Evolutionary conservation across 1,284 basidiomycete species (phyloP).

Genomic region (Ustilago crameri): DNA sequence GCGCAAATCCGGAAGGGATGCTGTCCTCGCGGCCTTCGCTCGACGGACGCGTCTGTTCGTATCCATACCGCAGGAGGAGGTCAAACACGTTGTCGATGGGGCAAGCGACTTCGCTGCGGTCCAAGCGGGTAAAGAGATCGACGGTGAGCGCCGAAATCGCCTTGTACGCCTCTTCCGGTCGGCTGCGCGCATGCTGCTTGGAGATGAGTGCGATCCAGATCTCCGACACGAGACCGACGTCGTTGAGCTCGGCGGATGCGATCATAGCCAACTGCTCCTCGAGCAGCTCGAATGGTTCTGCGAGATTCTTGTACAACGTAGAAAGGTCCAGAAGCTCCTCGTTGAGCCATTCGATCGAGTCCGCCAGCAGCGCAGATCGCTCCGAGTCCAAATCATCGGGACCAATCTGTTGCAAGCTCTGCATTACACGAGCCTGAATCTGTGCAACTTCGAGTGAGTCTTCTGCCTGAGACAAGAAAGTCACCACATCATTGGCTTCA

Average conservation of each 20-base stretch:
- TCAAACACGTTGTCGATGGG: constrained; percentile 60
- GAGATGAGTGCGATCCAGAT: constrained; percentile 91
- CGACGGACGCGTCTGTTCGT: constrained; percentile 32
- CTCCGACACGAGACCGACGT: constrained; percentile 80
- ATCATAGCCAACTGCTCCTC: constrained; percentile 89
- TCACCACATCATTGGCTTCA: constrained; percentile 84
- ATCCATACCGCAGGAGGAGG: constrained; percentile 58
- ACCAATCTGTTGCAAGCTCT: constrained; percentile 66
- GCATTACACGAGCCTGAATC: constrained; percentile 83
- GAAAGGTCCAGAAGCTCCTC: constrained; percentile 71
- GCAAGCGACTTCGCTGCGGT: constrained; percentile 58
- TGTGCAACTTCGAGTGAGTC: constrained; percentile 97
- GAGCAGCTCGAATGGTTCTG: constrained; percentile 85
- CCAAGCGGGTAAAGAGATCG: constrained; percentile 45
- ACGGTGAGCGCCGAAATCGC: constrained; percentile 43
- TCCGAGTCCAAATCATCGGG: constrained; percentile 70
- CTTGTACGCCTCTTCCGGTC: constrained; percentile 46
- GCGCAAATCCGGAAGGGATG: constrained; percentile 29
- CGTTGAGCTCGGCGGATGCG: constrained; percentile 90
- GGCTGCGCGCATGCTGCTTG: constrained; percentile 73
- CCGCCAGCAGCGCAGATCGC: constrained; percentile 72
- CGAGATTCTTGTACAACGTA: constrained; percentile 84
- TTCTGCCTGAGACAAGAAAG: constrained; percentile 90
- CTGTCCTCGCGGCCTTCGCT: constrained; percentile 20
- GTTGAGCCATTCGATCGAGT: constrained; percentile 70